Base-by-base conservation (phyloP, 495 filamentous ascomycete genomes). In the Schizothecium vesticola region DNA sequence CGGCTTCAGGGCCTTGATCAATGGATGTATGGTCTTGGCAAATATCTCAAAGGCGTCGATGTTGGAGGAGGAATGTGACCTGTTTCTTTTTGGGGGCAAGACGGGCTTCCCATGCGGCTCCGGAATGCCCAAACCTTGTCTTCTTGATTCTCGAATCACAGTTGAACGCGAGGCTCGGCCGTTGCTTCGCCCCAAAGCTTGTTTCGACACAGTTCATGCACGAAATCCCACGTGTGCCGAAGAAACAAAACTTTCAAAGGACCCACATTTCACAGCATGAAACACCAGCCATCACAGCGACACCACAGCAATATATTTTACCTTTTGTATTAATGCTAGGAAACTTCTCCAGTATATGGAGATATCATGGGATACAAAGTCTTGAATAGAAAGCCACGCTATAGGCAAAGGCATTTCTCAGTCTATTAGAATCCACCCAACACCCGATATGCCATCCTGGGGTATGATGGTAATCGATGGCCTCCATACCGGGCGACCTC, bases 271-370 rank as follows among this genome's bases (percentile, higher is more conserved):
- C 13, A 43, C 33, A 16, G 33, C 33, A 43, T 43, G 33, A 6
- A 31, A 31, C 31, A 36, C 31, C 31, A 2, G 33, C n/a, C n/a
- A 36, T 13, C 19, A 59, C 55, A 19, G 8, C n/a, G 0, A 12
- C 56, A 55, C 8, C 8, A 43, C 57, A 65, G 12, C 19, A n/a
- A 19, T 19, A 22, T 69, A 66, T 65, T 73, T 74, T 77, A 74
- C 74, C 77, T 72, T 78, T 81, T 79, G 79, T 78, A 80, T 76
- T 76, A 71, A 67, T 74, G 70, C 74, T 75, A 73, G 65, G 67
- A 72, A 71, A 65, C 56, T 36, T 66, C 33, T 43, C 33, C 33
- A 13, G 33, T 43, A 43, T 16, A 43, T 43, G 33, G 33, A 43
- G 33, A 43, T 43, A 43, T 68, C 51, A 63, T 69, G 70, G 72